Conservation (phyloP, 257 asterid genomes). For the Capsicum baccatum region DNA sequence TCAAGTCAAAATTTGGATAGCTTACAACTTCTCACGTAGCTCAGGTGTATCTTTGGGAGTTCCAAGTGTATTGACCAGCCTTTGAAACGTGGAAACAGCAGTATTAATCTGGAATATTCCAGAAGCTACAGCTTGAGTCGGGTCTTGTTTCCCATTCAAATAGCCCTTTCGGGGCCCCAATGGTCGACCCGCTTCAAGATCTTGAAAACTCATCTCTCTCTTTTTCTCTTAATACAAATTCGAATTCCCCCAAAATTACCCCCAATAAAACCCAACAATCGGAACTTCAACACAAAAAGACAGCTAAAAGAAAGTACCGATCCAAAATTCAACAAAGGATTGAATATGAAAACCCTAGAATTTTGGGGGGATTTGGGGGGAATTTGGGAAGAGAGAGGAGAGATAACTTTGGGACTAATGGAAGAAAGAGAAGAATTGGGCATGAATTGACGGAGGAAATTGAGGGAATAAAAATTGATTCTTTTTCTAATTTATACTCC, state of each 20-base stretch:
- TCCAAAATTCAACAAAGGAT: not conserved
- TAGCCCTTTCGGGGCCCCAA: conserved; percentile 57
- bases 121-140: conserved; percentile 88
- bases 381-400: not conserved
- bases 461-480: conserved; percentile 11
- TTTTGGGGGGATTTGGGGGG: conserved; percentile 30
- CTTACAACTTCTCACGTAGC: conserved; percentile 95
- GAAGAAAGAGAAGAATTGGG: conserved; percentile 34
- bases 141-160: conserved; percentile 77
- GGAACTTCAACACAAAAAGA: conserved; percentile 26
- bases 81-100: conserved; percentile 85
- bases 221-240: not conserved
- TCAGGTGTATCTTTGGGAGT: conserved; percentile 96
- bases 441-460: conserved; percentile 35
- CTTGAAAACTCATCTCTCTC: conserved; percentile 82
- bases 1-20: not conserved
- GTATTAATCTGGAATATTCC: conserved; percentile 95
- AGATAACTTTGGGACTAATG: conserved; percentile 9
- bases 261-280: conserved; percentile 27
- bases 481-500: no score
- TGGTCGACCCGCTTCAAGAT: conserved; percentile 88
- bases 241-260: conserved; percentile 15
- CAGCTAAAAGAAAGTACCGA: not conserved
- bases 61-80: conserved; percentile 92
- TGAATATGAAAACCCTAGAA: conserved; percentile 40